Evolutionary conservation across 129 eudicot genomes (phyloP).

Genomic region (Helianthus tuberosus): DNA sequence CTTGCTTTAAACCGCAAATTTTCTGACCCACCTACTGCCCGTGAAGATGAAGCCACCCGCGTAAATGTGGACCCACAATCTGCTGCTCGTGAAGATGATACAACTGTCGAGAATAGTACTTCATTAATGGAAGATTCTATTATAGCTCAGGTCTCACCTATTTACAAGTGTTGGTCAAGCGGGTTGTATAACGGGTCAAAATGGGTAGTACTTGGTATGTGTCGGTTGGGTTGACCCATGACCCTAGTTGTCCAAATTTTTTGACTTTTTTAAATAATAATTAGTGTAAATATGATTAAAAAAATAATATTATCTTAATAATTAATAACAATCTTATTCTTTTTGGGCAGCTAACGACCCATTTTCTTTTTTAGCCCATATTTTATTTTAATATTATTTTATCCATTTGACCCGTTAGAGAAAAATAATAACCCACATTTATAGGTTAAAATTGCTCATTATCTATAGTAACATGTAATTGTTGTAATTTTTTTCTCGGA

Average conservation of each 20-base stretch:
- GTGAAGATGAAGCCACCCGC: conserved; percentile 27
- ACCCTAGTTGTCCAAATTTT: no score
- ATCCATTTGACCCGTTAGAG: not conserved
- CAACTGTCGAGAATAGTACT: not conserved
- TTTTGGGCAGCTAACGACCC: not conserved
- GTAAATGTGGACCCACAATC: not conserved
- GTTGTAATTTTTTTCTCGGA: not conserved
- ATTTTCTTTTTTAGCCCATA: not conserved
- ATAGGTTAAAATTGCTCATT: not conserved
- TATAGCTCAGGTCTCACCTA: conserved; percentile 53
- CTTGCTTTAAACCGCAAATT: conserved; percentile 31
- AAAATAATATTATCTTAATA: not conserved
- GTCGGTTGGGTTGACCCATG: not conserved
- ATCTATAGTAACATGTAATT: conserved; percentile 1
- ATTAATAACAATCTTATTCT: not conserved
- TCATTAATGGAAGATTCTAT: conserved; percentile 32
- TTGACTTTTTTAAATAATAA: not conserved
- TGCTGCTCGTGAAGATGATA: not conserved
- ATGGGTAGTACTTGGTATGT: not conserved
- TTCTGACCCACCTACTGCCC: conserved; percentile 6
- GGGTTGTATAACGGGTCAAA: not conserved
- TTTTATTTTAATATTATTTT: not conserved
- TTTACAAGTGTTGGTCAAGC: not conserved
- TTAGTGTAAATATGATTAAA: not conserved
- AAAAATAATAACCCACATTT: not conserved